Percentiles rank a stretch among this genome's conserved stretches.
Conservation (phyloP, 257 asterid genomes). For the Hygrophila difformis region DNA sequence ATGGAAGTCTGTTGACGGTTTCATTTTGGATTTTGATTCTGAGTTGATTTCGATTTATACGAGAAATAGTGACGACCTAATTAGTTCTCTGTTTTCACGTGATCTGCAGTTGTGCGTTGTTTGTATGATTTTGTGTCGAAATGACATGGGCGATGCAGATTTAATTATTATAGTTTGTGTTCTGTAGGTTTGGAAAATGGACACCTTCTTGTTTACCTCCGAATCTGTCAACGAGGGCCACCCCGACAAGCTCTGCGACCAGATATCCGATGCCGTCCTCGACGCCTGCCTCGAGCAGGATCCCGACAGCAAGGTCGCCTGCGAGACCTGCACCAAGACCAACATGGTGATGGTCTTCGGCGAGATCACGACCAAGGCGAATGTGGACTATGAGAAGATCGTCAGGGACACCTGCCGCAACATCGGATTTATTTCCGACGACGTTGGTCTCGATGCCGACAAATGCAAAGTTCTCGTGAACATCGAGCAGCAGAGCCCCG, state of each 20-base stretch:
- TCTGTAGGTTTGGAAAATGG: constrained; percentile 16
- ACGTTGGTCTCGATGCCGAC: constrained; percentile 33
- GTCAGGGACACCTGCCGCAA: constrained; percentile 30
- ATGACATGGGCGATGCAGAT: no score
- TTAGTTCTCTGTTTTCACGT: no score
- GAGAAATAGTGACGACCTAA: no score
- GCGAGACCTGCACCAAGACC: constrained; percentile 35
- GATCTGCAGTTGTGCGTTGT: no score
- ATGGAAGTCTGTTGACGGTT: no score
- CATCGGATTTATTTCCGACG: constrained; percentile 28
- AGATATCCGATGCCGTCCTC: constrained; percentile 36
- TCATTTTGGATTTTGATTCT: no score
- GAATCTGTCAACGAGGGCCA: constrained; percentile 39
- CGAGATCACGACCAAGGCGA: constrained; percentile 35
- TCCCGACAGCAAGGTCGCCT: constrained; percentile 38
- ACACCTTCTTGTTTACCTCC: constrained; percentile 37
- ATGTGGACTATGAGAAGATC: constrained; percentile 30
- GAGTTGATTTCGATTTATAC: no score
- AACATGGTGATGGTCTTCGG: constrained; percentile 38
- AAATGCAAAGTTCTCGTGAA: constrained; percentile 27
- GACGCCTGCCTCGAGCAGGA: constrained; percentile 38
- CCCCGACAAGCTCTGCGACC: constrained; percentile 41
- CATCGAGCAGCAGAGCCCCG: constrained; percentile 36
- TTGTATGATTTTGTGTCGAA: no score
- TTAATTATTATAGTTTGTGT: no score